These are phyloP conservation scores for Leccinum pellstonianum DNA, from an alignment of 768 basidiomycete species.

Conservation along the genomic window DNA sequence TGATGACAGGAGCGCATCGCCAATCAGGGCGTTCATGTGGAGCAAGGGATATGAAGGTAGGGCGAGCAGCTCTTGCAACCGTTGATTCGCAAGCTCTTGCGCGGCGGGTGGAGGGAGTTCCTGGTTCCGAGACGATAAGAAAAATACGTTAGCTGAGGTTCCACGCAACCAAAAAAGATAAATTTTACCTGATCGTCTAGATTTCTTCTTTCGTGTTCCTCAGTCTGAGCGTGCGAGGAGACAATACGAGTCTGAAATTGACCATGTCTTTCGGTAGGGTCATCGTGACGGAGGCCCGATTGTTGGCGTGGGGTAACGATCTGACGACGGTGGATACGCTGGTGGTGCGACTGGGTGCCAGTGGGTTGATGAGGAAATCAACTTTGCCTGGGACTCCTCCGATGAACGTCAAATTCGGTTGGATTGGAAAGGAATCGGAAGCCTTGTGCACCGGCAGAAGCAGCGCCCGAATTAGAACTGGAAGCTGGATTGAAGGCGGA, in stretches of 20 bases:
- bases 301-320: slow-evolving; percentile 9
- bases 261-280: not conserved
- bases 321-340: slow-evolving; percentile 10
- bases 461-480: not conserved
- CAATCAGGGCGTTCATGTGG: slow-evolving; percentile 12
- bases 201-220: slow-evolving; percentile 3
- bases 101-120: not conserved
- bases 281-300: not conserved
- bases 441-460: not conserved
- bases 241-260: not conserved
- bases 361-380: not conserved
- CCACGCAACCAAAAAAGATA: not conserved
- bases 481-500: not conserved
- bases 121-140: not conserved
- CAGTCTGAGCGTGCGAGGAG: slow-evolving; percentile 1
- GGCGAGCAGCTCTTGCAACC: slow-evolving; percentile 27
- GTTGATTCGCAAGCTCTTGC: slow-evolving; percentile 20
- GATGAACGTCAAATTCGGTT: not conserved
- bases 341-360: slow-evolving; percentile 1
- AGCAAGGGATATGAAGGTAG: slow-evolving; percentile 3
- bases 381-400: not conserved
- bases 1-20: slow-evolving; percentile 7
- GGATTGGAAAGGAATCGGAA: slow-evolving; percentile 2
- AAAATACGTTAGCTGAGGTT: not conserved
- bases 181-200: slow-evolving; percentile 10